Percentiles rank a stretch among this genome's conserved stretches.
Conservation (phyloP, 768 basidiomycete genomes). For the Tremella yokohamensis region DNA sequence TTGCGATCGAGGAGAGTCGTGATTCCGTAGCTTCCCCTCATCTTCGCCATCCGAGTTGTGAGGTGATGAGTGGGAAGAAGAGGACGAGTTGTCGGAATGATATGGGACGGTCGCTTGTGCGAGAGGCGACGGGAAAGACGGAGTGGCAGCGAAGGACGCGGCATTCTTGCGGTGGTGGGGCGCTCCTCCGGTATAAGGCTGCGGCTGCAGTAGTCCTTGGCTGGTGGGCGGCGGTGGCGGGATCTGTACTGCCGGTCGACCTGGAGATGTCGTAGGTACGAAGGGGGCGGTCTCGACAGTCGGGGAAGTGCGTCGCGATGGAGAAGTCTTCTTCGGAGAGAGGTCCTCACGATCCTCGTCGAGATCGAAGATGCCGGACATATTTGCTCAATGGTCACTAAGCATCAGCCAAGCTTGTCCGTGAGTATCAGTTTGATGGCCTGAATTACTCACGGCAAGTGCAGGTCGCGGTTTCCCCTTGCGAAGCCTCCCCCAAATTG, state of each 20-base stretch:
- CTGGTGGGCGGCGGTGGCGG: constrained; percentile 6
- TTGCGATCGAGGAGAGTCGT: constrained; percentile 8
- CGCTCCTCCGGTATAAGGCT: constrained; percentile 8
- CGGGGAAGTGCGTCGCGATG: neutral
- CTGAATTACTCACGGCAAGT: too few species aligned
- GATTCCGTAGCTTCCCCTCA: constrained; percentile 21
- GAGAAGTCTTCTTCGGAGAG: constrained; percentile 19
- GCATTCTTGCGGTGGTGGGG: constrained; percentile 25
- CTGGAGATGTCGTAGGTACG: neutral
- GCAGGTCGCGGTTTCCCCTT: too few species aligned
- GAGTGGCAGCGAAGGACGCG: constrained; percentile 37
- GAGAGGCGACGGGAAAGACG: constrained; percentile 42
- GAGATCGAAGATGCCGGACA: constrained; percentile 39
- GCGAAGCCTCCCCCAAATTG: too few species aligned
- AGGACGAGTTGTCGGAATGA: constrained; percentile 36
- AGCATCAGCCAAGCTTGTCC: too few species aligned
- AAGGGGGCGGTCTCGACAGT: neutral
- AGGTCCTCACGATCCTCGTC: constrained; percentile 32
- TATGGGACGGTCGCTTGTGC: constrained; percentile 42
- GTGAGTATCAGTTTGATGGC: too few species aligned
- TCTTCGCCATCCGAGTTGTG: constrained; percentile 27
- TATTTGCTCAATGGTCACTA: neutral
- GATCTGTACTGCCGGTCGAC: constrained; percentile 13
- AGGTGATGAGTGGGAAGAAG: constrained; percentile 30
- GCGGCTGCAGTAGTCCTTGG: constrained; percentile 24